A percentile compares a stretch with the other conserved stretches of the same genome.
Conservation (phyloP, 2,329 filamentous ascomycete genomes). For the Didymella exigua region DNA sequence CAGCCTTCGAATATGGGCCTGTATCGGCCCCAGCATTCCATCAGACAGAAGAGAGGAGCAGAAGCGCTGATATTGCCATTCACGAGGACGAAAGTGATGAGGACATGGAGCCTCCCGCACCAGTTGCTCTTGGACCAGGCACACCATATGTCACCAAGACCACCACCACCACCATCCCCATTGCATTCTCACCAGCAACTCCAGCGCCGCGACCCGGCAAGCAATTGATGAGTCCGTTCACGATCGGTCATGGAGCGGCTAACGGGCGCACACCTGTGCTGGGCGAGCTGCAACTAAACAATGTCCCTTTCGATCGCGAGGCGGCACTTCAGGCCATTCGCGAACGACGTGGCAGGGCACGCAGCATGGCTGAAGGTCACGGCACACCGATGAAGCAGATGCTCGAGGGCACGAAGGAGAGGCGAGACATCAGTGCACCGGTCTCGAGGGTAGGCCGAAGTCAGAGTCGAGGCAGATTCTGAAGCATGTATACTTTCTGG, state of each 20-base stretch:
- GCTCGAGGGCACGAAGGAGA: constrained; percentile 56
- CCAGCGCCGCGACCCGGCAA: constrained; percentile 39
- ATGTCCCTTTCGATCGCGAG: constrained; percentile 61
- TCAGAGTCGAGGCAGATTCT: constrained; percentile 17
- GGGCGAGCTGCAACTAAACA: constrained; percentile 43
- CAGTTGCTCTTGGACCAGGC: constrained; percentile 33
- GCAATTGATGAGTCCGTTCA: constrained; percentile 41
- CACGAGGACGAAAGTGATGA: constrained; percentile 46
- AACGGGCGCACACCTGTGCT: constrained; percentile 38
- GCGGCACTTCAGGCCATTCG: constrained; percentile 77
- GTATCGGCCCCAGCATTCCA: background rate
- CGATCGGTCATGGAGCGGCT: constrained; percentile 43
- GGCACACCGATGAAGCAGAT: constrained; percentile 66
- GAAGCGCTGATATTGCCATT: constrained; percentile 30
- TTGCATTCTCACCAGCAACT: constrained; percentile 52
- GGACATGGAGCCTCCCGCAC: constrained; percentile 29
- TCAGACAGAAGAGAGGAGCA: constrained; percentile 20
- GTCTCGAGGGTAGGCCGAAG: constrained; percentile 35
- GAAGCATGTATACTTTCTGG: background rate
- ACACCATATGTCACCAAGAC: constrained; percentile 46
- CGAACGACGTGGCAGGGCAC: constrained; percentile 72
- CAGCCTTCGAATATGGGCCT: constrained; percentile 17
- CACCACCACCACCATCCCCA: constrained; percentile 56
- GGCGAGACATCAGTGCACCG: constrained; percentile 56
- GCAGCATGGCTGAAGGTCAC: constrained; percentile 68